Evolutionary conservation across 805 yeast genomes (phyloP).

Genomic region (Dipodascopsis uninucleata): DNA sequence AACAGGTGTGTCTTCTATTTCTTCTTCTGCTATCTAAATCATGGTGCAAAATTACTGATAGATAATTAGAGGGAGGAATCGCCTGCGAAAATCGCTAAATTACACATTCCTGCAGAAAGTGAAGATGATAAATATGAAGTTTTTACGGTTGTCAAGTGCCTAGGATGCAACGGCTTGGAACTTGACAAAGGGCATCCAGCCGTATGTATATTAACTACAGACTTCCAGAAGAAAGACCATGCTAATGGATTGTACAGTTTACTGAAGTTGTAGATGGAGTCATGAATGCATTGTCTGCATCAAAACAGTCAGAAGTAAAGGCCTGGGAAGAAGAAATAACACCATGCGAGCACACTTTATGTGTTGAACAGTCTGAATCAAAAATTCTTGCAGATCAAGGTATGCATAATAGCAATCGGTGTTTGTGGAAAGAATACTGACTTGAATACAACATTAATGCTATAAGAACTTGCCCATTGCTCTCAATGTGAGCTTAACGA

Average conservation of each 20-base stretch:
- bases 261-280: slow-evolving; percentile 44
- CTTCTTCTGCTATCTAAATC: slow-evolving; percentile 35
- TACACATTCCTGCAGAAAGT: slow-evolving; percentile 60
- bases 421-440: too few species aligned
- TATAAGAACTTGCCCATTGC: slow-evolving; percentile 36
- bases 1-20: slow-evolving; percentile 23
- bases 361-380: slow-evolving; percentile 43
- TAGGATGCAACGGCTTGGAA: slow-evolving; percentile 32
- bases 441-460: too few species aligned
- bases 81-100: slow-evolving; percentile 52
- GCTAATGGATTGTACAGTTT: slow-evolving; percentile 26
- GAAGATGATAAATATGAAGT: slow-evolving; percentile 63
- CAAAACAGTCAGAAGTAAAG: slow-evolving; percentile 63
- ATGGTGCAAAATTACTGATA: slow-evolving; percentile 22
- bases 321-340: slow-evolving; percentile 89
- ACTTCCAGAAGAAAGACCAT: too few species aligned
- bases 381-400: slow-evolving; percentile 17
- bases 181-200: slow-evolving; percentile 8
- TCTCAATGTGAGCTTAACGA: slow-evolving; percentile 49
- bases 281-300: slow-evolving; percentile 55
- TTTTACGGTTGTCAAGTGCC: slow-evolving; percentile 42
- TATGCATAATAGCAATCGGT: slow-evolving; percentile 9
- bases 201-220: slow-evolving; percentile 3
- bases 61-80: slow-evolving; percentile 32
- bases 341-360: slow-evolving; percentile 72